Evolutionary conservation across 352 stramenopile genomes (phyloP).

Genomic region (Phytopythium helicoides): DNA sequence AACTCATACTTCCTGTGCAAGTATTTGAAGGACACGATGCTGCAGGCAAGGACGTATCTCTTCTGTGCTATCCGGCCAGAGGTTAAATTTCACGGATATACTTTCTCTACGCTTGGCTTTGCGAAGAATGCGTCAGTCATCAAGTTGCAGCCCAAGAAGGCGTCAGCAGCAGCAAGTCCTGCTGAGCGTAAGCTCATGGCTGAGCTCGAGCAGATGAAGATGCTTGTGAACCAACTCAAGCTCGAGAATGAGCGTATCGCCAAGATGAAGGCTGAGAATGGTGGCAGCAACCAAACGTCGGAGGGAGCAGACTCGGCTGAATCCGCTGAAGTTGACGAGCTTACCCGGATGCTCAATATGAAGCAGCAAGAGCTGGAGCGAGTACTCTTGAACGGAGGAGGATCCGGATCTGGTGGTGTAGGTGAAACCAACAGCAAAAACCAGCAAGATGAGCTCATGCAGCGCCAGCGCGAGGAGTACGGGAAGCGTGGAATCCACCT

Average conservation of each 20-base stretch:
- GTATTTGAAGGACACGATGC: conserved; percentile 96
- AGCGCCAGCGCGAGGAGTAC: conserved; percentile 90
- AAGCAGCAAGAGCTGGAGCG: conserved; percentile 76
- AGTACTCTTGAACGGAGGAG: conserved; percentile 54
- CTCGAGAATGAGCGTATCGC: conserved; percentile 81
- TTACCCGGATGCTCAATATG: conserved; percentile 58
- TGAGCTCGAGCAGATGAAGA: conserved; percentile 94
- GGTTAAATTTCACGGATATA: conserved; percentile 92
- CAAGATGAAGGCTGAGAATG: conserved; percentile 29
- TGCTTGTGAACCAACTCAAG: conserved; percentile 78
- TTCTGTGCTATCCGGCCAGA: conserved; percentile 94
- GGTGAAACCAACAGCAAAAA: conserved; percentile 33
- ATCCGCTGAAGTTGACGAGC: conserved; percentile 41
- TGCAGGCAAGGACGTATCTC: conserved; percentile 91
- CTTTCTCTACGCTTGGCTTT: conserved; percentile 93
- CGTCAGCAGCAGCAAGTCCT: conserved; percentile 84
- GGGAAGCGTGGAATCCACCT: conserved; percentile 87
- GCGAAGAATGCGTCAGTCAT: conserved; percentile 94
- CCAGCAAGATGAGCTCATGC: conserved; percentile 83
- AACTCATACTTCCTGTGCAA: conserved; percentile 96
- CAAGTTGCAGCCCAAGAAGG: conserved; percentile 95
- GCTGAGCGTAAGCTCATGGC: conserved; percentile 93
- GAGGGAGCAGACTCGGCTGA: conserved; percentile 28
- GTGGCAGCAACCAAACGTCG: conserved; percentile 2
- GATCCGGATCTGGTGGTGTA: conserved; percentile 13